Base-by-base conservation (phyloP, 805 yeast species). In the Ascoidea asiatica region DNA sequence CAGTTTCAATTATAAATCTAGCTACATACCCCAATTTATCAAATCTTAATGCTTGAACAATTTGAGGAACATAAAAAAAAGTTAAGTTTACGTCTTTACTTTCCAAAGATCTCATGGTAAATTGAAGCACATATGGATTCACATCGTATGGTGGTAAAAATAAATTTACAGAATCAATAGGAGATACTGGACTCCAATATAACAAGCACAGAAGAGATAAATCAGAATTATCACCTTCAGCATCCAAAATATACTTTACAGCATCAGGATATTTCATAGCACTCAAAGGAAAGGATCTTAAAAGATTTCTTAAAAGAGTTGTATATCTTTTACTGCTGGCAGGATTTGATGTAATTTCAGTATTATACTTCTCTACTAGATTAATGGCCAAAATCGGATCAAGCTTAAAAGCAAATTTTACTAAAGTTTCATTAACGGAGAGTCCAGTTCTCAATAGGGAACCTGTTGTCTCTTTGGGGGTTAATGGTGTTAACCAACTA, bases 61-160 rank as follows among this genome's bases (percentile, higher is more conserved):
- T 87, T 60, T 92, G 98, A 2, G 99, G 99, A 44, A 92, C 97
- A 56, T 94, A 92, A 60, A 94, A 92, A 66, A 94, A 92, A 0
- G 96, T 86, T 49, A 82, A 65, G 53, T 84, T 82, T 36, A 86
- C 87, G 55, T 87, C 95, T 55, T 86, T 95, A 19, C 78, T 71
- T 59, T 88, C 96, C 50, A 92, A 65, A 0, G 97, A 83, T 53
- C 95, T 72, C 82, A 90, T 82, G 13, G 95, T 81, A 57, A 81
- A 92, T 62, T 92, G 99, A 47, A 86, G 63, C 19, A 86, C 67
- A 52, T 66, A 72, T 0, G 92, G 77, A 54, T 84, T 75, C 29
- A 63, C 63, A 33, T 81, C 79, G 57, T 72, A 77, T 8, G 81
- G 79, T 3, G 95, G 95, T 52, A 82, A 66, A 57, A 92, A 86